Evolutionary conservation across 805 yeast genomes (phyloP).

Genomic region (Cyberlindnera mycetangii): DNA sequence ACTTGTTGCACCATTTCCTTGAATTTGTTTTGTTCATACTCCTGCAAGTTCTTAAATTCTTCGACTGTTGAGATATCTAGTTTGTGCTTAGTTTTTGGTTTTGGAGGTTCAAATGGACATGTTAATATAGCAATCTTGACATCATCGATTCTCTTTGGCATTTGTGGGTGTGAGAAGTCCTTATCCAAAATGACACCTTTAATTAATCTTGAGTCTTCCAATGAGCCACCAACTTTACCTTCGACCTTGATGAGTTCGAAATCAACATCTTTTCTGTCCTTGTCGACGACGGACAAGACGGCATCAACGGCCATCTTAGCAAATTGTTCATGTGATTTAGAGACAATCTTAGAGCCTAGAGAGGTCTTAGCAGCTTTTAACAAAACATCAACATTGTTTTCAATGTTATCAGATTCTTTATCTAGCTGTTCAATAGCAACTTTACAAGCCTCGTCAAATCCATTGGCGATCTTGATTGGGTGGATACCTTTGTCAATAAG

Average conservation of each 20-base stretch:
- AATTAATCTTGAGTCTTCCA: slow-evolving; percentile 80
- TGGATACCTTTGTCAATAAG: slow-evolving; percentile 96
- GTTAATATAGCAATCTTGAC: slow-evolving; percentile 93
- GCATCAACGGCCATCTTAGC: slow-evolving; percentile 98
- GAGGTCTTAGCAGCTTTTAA: slow-evolving; percentile 93
- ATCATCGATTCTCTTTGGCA: slow-evolving; percentile 79
- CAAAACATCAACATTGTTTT: slow-evolving; percentile 45
- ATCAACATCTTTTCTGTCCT: slow-evolving; percentile 91
- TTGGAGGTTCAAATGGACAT: slow-evolving; percentile 99
- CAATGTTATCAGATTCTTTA: slow-evolving; percentile 64
- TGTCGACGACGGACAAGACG: slow-evolving; percentile 87
- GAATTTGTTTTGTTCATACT: slow-evolving; percentile 88
- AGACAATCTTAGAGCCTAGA: slow-evolving; percentile 91
- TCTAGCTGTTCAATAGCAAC: slow-evolving; percentile 81
- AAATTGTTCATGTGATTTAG: slow-evolving; percentile 89
- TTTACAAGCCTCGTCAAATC: slow-evolving; percentile 95
- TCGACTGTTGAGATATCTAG: slow-evolving; percentile 90
- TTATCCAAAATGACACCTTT: slow-evolving; percentile 93
- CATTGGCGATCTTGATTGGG: slow-evolving; percentile 95
- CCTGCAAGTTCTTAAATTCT: slow-evolving; percentile 87
- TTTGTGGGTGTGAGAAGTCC: slow-evolving; percentile 97
- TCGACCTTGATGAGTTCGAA: slow-evolving; percentile 94
- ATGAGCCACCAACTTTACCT: slow-evolving; percentile 92
- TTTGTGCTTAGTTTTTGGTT: slow-evolving; percentile 98
- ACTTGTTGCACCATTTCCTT: slow-evolving; percentile 85